A percentile compares a stretch with the other conserved stretches of the same genome.
Conservation (phyloP, 768 basidiomycete species). For the Naganishia friedmannii region DNA sequence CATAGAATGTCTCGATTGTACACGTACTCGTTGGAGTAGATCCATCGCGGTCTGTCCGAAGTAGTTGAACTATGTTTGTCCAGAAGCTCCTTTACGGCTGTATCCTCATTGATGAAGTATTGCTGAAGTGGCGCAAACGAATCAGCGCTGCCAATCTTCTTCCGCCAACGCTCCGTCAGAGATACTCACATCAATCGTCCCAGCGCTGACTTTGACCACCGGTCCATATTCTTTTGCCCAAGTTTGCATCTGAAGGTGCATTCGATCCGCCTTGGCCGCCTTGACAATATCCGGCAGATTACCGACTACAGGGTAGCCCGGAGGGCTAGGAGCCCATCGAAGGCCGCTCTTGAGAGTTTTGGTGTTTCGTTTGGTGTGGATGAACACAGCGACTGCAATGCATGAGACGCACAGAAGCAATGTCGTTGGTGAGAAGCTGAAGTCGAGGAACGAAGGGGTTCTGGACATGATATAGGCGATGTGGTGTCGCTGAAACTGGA, state of each 20-base stretch:
- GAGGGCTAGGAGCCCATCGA: slow-evolving; percentile 3
- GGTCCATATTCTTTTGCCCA: slow-evolving; percentile 1
- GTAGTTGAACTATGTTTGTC: neutral
- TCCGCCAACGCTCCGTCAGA: neutral
- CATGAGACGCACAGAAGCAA: neutral
- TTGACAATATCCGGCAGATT: neutral
- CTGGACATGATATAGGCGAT: too few relatives aligned
- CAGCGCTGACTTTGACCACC: neutral
- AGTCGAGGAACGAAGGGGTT: neutral
- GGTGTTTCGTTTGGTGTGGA: neutral
- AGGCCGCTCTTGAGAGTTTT: neutral
- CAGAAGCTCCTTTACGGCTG: neutral
- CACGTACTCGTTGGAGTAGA: neutral
- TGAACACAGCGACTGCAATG: neutral
- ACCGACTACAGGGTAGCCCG: neutral
- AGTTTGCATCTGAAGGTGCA: neutral
- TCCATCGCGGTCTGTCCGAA: slow-evolving; percentile 6
- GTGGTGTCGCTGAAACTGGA: too few relatives aligned
- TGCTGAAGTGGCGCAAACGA: neutral
- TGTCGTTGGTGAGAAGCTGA: neutral
- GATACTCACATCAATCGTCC: neutral
- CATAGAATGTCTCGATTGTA: neutral
- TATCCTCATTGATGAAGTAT: slow-evolving; percentile 1
- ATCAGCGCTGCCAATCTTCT: neutral
- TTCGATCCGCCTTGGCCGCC: slow-evolving; percentile 1